Conservation (phyloP, 768 basidiomycete species). For the Mycena epipterygia region DNA sequence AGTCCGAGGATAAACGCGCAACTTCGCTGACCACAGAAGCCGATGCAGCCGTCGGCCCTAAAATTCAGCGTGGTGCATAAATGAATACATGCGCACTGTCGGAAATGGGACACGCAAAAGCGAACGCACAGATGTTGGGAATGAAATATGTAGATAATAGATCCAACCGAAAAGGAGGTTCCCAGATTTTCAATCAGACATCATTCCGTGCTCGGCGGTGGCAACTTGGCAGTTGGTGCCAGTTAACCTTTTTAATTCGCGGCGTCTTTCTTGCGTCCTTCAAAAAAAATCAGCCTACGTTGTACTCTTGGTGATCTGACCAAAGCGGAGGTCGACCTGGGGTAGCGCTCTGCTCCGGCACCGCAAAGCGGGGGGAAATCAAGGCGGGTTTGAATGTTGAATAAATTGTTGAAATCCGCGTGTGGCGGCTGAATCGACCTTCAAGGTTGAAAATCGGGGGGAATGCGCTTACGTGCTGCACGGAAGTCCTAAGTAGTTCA, state of each 20-base stretch:
- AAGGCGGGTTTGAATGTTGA: neutral
- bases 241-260: neutral
- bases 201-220: conserved; percentile 26
- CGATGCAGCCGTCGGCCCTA: neutral
- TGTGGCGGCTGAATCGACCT: conserved; percentile 5
- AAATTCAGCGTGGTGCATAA: no score
- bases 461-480: conserved; percentile 6
- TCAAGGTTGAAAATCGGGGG: neutral
- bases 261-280: neutral
- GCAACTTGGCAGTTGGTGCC: neutral
- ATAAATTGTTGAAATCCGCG: neutral
- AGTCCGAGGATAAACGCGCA: conserved; percentile 12
- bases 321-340: neutral
- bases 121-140: no score
- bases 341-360: neutral
- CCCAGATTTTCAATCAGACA: neutral
- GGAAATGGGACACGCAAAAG: no score
- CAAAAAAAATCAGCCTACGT: no score
- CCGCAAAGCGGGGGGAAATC: neutral
- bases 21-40: neutral
- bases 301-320: no score
- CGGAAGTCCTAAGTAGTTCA: conserved; percentile 6
- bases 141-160: no score
- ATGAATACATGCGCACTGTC: no score
- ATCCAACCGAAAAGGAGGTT: no score